These are phyloP conservation scores for Prillingera fragicola DNA, from an alignment of 1,284 basidiomycete genomes.

Conservation along the genomic window DNA sequence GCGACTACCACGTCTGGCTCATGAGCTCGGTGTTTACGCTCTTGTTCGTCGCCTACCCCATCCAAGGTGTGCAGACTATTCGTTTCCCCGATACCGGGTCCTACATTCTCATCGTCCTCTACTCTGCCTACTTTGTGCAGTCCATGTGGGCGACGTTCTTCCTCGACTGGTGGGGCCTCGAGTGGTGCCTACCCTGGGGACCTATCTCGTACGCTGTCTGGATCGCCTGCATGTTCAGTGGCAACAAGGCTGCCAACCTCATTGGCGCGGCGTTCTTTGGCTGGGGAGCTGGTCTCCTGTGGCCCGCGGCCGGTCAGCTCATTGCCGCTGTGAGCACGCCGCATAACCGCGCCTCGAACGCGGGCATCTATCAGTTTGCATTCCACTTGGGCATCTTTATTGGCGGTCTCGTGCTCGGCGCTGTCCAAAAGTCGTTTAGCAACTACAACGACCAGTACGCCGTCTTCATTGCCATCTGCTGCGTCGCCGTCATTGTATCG, in stretches of 20 bases:
- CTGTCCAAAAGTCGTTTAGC: conserved; percentile 9
- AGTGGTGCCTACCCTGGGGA: conserved; percentile 13
- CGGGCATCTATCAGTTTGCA: conserved; percentile 17
- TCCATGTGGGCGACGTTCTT: conserved; percentile 19
- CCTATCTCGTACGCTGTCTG: conserved; percentile 11
- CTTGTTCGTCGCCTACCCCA: conserved; percentile 12
- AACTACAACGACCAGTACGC: conserved; percentile 19
- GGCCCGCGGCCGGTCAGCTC: conserved; percentile 14
- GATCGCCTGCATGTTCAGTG: conserved; percentile 16
- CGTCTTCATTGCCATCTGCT: conserved; percentile 10
- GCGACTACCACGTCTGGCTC: conserved; percentile 14
- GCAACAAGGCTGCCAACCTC: conserved; percentile 14
- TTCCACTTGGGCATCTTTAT: conserved; percentile 14
- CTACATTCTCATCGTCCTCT: conserved; percentile 18
- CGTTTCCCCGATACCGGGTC: conserved; percentile 13
- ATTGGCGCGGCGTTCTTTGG: conserved; percentile 16
- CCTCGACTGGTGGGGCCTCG: conserved; percentile 15
- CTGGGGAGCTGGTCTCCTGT: conserved; percentile 14
- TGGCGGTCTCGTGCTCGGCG: conserved; percentile 15
- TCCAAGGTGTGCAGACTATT: conserved; percentile 18
- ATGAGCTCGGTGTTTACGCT: conserved; percentile 11
- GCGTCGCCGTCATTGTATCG: conserved; percentile 7
- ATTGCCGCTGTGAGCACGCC: conserved; percentile 14
- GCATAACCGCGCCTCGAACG: conserved; percentile 15
- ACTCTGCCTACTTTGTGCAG: conserved; percentile 13